Percentiles rank a stretch among this genome's conserved stretches.
Evolutionary conservation across 2,329 filamentous ascomycete species (phyloP).

Genomic region (Eutypa lata): DNA sequence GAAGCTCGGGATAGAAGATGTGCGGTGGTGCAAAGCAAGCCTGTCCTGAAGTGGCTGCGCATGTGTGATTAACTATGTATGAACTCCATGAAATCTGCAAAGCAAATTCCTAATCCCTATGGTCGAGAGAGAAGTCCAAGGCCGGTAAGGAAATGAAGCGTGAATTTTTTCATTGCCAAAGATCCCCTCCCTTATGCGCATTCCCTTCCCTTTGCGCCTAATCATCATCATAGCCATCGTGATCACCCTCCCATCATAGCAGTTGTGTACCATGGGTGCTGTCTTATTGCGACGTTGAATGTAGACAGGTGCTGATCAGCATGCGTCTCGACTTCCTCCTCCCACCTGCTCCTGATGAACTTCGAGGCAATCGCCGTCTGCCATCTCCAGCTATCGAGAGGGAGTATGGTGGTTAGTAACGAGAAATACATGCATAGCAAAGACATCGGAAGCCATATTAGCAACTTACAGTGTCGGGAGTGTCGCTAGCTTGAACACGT

Average conservation of each 20-base stretch:
- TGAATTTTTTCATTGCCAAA: background rate
- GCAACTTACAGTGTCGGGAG: slow-evolving; percentile 84
- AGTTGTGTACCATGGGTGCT: background rate
- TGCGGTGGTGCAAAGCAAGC: background rate
- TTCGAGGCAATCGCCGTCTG: slow-evolving; percentile 91
- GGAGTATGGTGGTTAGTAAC: slow-evolving; percentile 6
- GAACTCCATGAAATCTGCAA: background rate
- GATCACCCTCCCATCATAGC: background rate
- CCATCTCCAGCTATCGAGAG: slow-evolving; percentile 79
- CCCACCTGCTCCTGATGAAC: slow-evolving; percentile 98
- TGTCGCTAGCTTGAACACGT: slow-evolving; percentile 84
- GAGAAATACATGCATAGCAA: background rate
- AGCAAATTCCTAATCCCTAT: background rate
- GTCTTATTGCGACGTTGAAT: background rate
- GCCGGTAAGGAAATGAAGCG: background rate
- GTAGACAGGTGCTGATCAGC: slow-evolving; percentile 11
- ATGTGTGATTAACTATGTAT: background rate
- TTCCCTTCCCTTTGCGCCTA: background rate
- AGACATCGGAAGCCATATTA: too few relatives aligned
- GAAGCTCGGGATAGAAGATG: background rate
- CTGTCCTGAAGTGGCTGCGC: background rate
- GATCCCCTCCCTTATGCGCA: background rate
- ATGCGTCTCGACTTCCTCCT: slow-evolving; percentile 58
- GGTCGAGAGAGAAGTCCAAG: background rate
- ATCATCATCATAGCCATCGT: background rate